phyloP scores from a whole-genome alignment of 257 asterid genomes.

The Schizonepeta tenuifolia region DNA sequence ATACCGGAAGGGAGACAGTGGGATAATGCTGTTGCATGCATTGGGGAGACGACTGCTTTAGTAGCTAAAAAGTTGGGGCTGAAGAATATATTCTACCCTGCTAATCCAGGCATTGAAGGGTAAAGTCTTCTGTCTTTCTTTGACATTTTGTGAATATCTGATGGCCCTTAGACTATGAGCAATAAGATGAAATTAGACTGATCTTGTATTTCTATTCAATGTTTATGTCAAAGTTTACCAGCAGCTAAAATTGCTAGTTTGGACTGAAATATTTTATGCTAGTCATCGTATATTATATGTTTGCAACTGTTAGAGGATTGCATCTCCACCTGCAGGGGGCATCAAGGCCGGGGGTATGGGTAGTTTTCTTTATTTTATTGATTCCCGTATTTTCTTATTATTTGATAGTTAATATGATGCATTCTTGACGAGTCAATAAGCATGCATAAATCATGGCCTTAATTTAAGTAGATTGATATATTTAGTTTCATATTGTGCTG shows the following conservation, averaged over 20 bases:
- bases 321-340: neutral
- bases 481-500: neutral
- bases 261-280: neutral
- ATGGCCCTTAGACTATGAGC: no score
- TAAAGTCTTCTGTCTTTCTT: conserved; percentile 33
- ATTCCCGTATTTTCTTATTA: neutral
- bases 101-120: conserved; percentile 82
- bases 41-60: conserved; percentile 85
- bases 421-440: no score
- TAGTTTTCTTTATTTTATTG: neutral
- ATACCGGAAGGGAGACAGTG: conserved; percentile 54
- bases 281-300: neutral
- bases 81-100: conserved; percentile 62
- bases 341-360: neutral
- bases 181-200: neutral
- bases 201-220: neutral
- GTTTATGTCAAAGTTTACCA: neutral
- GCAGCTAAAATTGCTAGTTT: neutral
- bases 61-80: conserved; percentile 70
- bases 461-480: no score
- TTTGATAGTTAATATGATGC: no score
- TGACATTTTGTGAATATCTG: neutral
- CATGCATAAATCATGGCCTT: no score
- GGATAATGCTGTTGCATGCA: conserved; percentile 75
- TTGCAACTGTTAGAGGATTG: neutral